Conservation (phyloP, 345 rosid species). For the Anacardium occidentale region DNA sequence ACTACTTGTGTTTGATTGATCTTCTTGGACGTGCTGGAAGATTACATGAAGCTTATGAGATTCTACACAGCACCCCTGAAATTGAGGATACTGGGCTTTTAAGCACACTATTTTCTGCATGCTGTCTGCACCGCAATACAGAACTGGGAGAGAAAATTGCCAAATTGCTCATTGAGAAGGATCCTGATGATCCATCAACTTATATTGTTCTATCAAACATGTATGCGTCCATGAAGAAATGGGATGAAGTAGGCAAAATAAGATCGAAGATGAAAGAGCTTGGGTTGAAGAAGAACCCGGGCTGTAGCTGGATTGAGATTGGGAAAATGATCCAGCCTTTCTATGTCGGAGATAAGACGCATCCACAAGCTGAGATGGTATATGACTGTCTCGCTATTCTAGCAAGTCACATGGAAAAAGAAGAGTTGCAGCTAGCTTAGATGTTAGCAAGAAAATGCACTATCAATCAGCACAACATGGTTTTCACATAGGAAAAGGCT, state of each 20-base stretch:
- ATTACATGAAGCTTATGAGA: constrained; percentile 56
- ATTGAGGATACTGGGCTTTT: constrained; percentile 47
- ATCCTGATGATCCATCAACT: constrained; percentile 46
- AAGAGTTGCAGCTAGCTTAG: constrained; percentile 22
- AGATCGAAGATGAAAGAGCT: constrained; percentile 59
- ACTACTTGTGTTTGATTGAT: constrained; percentile 74
- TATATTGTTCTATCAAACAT: constrained; percentile 46
- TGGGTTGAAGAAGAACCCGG: constrained; percentile 61
- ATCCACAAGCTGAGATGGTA: constrained; percentile 34
- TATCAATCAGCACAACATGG: neutral
- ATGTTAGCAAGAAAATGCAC: neutral
- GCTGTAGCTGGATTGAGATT: constrained; percentile 81
- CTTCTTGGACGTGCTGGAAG: constrained; percentile 70
- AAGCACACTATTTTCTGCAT: constrained; percentile 65
- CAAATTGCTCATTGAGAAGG: constrained; percentile 39
- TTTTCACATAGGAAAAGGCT: constrained; percentile 6
- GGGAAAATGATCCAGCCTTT: constrained; percentile 48
- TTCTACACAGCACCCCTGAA: constrained; percentile 40
- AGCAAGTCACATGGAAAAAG: constrained; percentile 47
- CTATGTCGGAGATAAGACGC: constrained; percentile 43
- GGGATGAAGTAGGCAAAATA: constrained; percentile 59
- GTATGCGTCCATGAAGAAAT: constrained; percentile 50
- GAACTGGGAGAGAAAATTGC: constrained; percentile 54
- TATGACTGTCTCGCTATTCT: constrained; percentile 49
- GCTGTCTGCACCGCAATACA: constrained; percentile 45